Base-by-base conservation (phyloP, 1,139 yeast species). In the Yamadazyma buinensis region DNA sequence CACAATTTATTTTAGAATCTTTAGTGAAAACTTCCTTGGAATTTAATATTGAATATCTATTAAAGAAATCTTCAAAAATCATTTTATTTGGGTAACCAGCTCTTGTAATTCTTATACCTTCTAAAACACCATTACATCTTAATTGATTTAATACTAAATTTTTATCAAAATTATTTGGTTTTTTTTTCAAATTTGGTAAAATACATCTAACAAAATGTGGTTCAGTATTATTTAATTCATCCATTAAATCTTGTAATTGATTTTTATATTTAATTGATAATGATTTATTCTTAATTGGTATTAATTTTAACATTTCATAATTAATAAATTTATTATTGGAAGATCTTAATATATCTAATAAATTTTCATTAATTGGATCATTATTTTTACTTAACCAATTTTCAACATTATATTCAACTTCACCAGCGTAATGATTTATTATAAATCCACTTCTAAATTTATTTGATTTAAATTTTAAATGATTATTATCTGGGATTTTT, bases 151-250 rank as follows among this genome's bases (percentile, higher is more conserved):
- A 65, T 4, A 94, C 95, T 26, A 94, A 64, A 21, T 61, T 64
- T 49, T 84, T 86, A 49, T 88, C 90, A 51, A 92, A 84, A 32
- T 70, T 65, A 30, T 75, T 76, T 0, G 97, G 80, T 39, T 69
- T 70, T 54, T 92, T 90, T 25, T 74, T 67, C 43, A 78, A 77
- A 51, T 94, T 94, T 7, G 99, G 99, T 32, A 94, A 67, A 36
- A 94, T 94, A 57, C 99, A 94, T 49, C 99, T 75, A 20, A 94
- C 97, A 55, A 94, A 94, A 56, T 92, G 98, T 2, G 99, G 98
- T 51, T 86, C 94, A 0, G 98, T 92, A 13, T 78, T 66, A 11
- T 78, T 72, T 26, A 94, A 65, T 46, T 87, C 94, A 7, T 68
- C 71, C 81, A 94, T 79, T 32, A 94, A 67, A 26, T 76, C 72